Percentiles rank a stretch among this genome's conserved stretches.
These are phyloP conservation scores for Globisporangium recalcitrans DNA, from an alignment of 352 stramenopile species.

Conservation along the genomic window DNA sequence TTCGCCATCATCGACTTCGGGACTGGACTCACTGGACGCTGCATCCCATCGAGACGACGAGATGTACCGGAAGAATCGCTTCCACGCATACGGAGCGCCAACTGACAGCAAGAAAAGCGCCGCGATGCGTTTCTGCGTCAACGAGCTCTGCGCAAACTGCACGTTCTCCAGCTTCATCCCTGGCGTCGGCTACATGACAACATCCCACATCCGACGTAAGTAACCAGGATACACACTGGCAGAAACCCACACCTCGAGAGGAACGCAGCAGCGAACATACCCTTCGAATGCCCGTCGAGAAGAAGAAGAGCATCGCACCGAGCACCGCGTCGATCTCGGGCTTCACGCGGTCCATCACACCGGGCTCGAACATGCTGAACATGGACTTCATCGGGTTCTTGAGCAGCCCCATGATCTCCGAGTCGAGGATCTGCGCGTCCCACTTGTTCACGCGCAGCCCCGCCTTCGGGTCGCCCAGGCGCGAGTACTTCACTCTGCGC, in stretches of 20 bases:
- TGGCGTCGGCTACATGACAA: slow-evolving; percentile 53
- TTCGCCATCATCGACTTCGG: slow-evolving; percentile 11
- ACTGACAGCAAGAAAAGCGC: slow-evolving; percentile 70
- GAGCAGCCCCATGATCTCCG: slow-evolving; percentile 71
- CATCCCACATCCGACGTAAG: slow-evolving; percentile 2
- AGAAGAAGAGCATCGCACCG: slow-evolving; percentile 49
- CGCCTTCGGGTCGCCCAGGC: slow-evolving; percentile 34
- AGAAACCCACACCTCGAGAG: background rate
- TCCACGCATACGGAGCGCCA: slow-evolving; percentile 70
- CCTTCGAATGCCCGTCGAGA: slow-evolving; percentile 54
- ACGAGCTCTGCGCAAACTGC: slow-evolving; percentile 37
- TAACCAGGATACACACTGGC: background rate
- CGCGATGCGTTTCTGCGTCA: slow-evolving; percentile 45
- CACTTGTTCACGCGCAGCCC: slow-evolving; percentile 80
- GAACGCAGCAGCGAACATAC: slow-evolving; percentile 26
- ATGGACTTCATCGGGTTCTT: slow-evolving; percentile 72
- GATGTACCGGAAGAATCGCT: slow-evolving; percentile 58
- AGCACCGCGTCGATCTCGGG: slow-evolving; percentile 69
- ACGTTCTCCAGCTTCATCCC: slow-evolving; percentile 85
- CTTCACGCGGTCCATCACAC: slow-evolving; percentile 56
- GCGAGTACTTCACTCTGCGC: slow-evolving; percentile 36
- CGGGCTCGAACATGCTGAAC: slow-evolving; percentile 74
- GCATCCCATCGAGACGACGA: slow-evolving; percentile 45
- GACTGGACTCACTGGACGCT: background rate
- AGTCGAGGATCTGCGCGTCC: slow-evolving; percentile 77